Conservation (phyloP, 192 early-diverging fungal species). For the Geosiphon pyriformis region DNA sequence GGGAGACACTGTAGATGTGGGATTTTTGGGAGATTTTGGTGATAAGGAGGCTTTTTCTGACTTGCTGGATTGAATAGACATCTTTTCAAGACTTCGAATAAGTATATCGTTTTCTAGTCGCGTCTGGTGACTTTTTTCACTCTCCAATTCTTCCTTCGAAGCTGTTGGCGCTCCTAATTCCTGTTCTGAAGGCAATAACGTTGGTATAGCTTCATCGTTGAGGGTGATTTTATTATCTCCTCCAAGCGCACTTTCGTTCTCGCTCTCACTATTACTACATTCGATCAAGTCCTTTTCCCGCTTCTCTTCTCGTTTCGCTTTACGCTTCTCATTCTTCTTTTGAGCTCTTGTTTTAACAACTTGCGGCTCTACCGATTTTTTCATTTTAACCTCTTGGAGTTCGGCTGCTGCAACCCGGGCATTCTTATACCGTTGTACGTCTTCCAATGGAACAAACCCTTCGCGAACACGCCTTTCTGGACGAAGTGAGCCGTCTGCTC, state of each 20-base stretch:
- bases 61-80: background rate
- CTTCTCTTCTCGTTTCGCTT: slow-evolving; percentile 37
- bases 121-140: background rate
- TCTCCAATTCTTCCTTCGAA: slow-evolving; percentile 9
- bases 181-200: background rate
- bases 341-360: slow-evolving; percentile 38
- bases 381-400: slow-evolving; percentile 18
- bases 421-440: slow-evolving; percentile 59
- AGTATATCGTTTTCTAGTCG: too few relatives aligned
- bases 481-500: slow-evolving; percentile 64
- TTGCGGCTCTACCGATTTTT: background rate
- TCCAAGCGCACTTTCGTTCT: background rate
- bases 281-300: background rate
- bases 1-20: background rate
- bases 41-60: background rate
- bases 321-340: slow-evolving; percentile 49
- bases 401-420: slow-evolving; percentile 35
- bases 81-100: slow-evolving; percentile 17
- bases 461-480: slow-evolving; percentile 65
- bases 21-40: too few relatives aligned
- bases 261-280: background rate
- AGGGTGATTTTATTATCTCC: slow-evolving; percentile 7
- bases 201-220: background rate
- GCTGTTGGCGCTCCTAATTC: too few relatives aligned
- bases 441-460: slow-evolving; percentile 63